Percentiles rank a stretch among this genome's conserved stretches.
Evolutionary conservation across 345 rosid genomes (phyloP).

Genomic region (Odontarrhena argentea): DNA sequence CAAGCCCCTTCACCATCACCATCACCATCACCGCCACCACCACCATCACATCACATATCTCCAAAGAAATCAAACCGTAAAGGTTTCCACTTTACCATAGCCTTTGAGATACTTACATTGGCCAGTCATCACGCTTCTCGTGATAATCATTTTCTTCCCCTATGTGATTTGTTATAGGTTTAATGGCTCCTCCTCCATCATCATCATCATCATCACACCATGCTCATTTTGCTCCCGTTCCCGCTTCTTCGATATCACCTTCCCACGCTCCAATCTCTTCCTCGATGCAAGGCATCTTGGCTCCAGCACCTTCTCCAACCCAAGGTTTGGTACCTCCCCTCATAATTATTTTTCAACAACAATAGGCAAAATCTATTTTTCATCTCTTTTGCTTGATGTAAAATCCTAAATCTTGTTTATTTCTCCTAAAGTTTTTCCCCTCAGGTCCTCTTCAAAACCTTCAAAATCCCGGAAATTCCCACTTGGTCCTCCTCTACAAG

Average conservation of each 20-base stretch:
- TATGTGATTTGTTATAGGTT: constrained; percentile 48
- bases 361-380: not conserved
- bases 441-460: constrained; percentile 51
- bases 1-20: constrained; percentile 53
- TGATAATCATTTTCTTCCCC: constrained; percentile 31
- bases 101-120: constrained; percentile 16
- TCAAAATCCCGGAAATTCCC: constrained; percentile 65
- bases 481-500: constrained; percentile 57
- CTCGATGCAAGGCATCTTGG: constrained; percentile 40
- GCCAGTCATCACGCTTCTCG: not conserved
- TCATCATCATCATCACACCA: constrained; percentile 41
- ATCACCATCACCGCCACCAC: constrained; percentile 31
- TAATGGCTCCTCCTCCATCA: constrained; percentile 48
- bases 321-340: constrained; percentile 44
- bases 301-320: constrained; percentile 62
- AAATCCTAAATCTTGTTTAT: constrained; percentile 39
- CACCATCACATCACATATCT: constrained; percentile 46
- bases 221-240: constrained; percentile 54
- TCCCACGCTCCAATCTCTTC: constrained; percentile 42
- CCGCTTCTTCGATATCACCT: constrained; percentile 49
- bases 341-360: constrained; percentile 12
- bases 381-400: constrained; percentile 22
- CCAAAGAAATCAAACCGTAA: constrained; percentile 50
- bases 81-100: constrained; percentile 40
- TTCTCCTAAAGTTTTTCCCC: constrained; percentile 46